Conservation (phyloP, 2,329 filamentous ascomycete species). For the Pseudohalonectria lignicola region DNA sequence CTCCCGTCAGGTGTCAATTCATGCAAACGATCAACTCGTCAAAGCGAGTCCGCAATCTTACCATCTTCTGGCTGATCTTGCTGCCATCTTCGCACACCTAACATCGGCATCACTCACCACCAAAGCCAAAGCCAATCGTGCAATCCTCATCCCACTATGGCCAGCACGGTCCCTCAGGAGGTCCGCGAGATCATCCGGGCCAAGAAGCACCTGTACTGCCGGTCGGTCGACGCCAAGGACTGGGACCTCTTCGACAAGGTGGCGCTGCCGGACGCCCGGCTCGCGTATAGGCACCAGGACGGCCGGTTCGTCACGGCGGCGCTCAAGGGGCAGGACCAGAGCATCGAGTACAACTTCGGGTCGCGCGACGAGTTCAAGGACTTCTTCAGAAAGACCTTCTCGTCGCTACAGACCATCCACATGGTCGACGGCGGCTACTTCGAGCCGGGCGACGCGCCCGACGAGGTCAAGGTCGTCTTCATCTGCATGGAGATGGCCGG, state of each 20-base stretch:
- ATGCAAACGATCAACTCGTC: too few relatives aligned
- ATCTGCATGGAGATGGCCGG: constrained; percentile 3
- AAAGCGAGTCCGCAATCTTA: too few relatives aligned
- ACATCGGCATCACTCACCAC: too few relatives aligned
- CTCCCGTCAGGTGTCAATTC: too few relatives aligned
- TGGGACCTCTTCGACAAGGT: constrained; percentile 1
- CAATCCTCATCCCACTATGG: too few relatives aligned
- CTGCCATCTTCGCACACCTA: too few relatives aligned
- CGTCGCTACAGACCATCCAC: constrained; percentile 12
- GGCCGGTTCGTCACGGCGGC: background rate
- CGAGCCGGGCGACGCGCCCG: constrained; percentile 10
- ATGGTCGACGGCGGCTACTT: constrained; percentile 13
- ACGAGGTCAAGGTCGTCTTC: constrained; percentile 15
- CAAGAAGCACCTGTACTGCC: constrained; percentile 2
- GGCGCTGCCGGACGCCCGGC: background rate
- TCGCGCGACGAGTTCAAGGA: constrained; percentile 6
- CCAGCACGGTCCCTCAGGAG: background rate
- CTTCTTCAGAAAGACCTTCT: constrained; percentile 11
- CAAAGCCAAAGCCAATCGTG: too few relatives aligned
- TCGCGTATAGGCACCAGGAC: background rate
- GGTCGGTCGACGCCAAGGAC: background rate
- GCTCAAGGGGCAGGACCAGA: background rate
- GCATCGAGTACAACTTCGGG: constrained; percentile 3
- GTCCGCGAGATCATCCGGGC: constrained; percentile 1
- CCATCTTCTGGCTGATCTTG: too few relatives aligned